Conservation (phyloP, 148 eudicot species). For the Rhododendron kiyosumense region DNA sequence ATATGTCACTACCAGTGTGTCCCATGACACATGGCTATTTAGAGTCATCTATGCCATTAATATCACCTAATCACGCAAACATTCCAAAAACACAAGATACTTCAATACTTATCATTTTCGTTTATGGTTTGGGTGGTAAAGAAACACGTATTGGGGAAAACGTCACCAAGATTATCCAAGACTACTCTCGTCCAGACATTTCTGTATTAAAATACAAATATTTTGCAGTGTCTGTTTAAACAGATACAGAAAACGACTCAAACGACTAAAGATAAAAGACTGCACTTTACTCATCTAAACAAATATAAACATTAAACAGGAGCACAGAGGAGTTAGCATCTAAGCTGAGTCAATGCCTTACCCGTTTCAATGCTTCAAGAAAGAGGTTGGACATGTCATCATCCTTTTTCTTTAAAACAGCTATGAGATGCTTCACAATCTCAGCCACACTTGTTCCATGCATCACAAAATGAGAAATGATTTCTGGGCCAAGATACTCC, state of each 20-base stretch:
- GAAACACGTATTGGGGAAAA: background rate
- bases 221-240: background rate
- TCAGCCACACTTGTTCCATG: constrained; percentile 72
- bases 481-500: constrained; percentile 82
- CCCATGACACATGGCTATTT: background rate
- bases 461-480: constrained; percentile 72
- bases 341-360: constrained; percentile 19
- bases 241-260: background rate
- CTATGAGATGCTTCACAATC: constrained; percentile 75
- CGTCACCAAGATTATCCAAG: background rate
- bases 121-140: background rate
- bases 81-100: background rate
- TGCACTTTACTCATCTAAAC: too few relatives aligned
- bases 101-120: background rate
- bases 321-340: background rate
- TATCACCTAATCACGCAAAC: background rate
- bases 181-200: background rate
- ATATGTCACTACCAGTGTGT: background rate
- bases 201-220: background rate
- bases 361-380: constrained; percentile 83
- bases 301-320: background rate
- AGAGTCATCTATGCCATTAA: background rate
- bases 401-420: constrained; percentile 66
- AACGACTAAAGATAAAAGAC: background rate
- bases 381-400: constrained; percentile 45